Base-by-base conservation (phyloP, 805 yeast species). In the Komagataella populi region DNA sequence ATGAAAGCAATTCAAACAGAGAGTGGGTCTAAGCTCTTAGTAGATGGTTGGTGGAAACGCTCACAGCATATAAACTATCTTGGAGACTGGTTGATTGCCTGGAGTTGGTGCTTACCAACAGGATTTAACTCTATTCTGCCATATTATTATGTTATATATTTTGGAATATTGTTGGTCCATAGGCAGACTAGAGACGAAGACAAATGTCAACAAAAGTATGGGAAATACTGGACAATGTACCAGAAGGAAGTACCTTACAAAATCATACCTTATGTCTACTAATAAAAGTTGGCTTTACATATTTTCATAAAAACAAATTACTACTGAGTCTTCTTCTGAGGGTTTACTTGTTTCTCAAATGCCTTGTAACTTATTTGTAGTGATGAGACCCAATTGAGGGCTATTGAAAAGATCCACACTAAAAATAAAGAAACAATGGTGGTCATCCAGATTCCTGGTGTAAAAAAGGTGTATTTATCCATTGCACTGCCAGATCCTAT, bases 41-140 rank as follows among this genome's bases (percentile, higher is more conserved):
- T 81, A 51, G 93, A 88, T 60, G 96, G 98, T 2, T 93, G 98
- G 99, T 93, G 99, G 99, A 85, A 84, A 2, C 65, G 73, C 17
- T 81, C 96, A 6, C 96, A 95, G 57, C 99, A 93, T 65, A 88
- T 87, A 62, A 93, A 93, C 63, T 93, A 93, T 67, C 76, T 90
- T 53, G 99, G 99, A 46, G 99, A 93, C 69, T 88, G 96, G 90
- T 63, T 93, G 46, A 82, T 89, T 61, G 87, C 96, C 0, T 73
- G 86, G 71, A 80, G 95, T 47, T 91, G 96, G 96, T 88, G 96
- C 65, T 71, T 93, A 55, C 83, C 96, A 7, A 87, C 97, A 1
- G 96, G 96, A 8, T 77, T 82, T 58, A 72, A 71, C 54, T 83
- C 96, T 0, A 84, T 87, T 4, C 70, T 91, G 60, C 87, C 98